phyloP scores from a whole-genome alignment of 495 filamentous ascomycete genomes.

The Trichoderma reesei region DNA sequence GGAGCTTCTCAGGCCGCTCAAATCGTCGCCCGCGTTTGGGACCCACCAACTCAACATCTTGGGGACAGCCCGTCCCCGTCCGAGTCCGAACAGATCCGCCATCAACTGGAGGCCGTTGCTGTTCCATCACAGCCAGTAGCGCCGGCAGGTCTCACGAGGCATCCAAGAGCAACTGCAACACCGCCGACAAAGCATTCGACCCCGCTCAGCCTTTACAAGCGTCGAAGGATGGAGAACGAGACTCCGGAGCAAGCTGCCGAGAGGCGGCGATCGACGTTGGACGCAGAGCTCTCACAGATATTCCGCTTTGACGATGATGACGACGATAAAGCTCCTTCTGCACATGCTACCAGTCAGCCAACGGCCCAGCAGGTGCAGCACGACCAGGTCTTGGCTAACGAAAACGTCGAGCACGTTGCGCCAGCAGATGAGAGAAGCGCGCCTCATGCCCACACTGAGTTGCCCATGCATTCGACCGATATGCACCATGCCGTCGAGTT shows the following conservation, averaged over 20 bases:
- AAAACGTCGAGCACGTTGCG: neutral
- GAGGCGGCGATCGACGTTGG: neutral
- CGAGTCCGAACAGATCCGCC: neutral
- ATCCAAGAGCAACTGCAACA: too few relatives aligned
- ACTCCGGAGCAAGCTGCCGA: neutral
- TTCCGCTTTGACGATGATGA: neutral
- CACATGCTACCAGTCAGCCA: neutral
- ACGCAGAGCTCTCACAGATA: neutral
- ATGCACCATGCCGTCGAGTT: neutral
- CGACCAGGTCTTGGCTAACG: neutral
- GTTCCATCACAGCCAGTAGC: too few relatives aligned
- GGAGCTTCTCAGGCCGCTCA: neutral
- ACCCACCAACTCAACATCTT: neutral
- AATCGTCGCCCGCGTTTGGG: neutral
- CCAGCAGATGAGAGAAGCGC: neutral
- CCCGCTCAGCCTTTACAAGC: neutral
- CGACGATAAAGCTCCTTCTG: neutral
- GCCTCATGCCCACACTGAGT: neutral
- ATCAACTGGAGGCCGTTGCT: neutral
- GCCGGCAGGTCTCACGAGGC: too few relatives aligned
- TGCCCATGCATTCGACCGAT: neutral
- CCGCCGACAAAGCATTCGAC: too few relatives aligned
- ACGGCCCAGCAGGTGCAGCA: neutral
- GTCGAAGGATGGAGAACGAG: neutral
- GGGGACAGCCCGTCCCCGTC: neutral